Evolutionary conservation across 2,329 filamentous ascomycete genomes (phyloP), one percentile per base, ranked within the genome.

Genomic region (Orbilia ellipsospora): DNA sequence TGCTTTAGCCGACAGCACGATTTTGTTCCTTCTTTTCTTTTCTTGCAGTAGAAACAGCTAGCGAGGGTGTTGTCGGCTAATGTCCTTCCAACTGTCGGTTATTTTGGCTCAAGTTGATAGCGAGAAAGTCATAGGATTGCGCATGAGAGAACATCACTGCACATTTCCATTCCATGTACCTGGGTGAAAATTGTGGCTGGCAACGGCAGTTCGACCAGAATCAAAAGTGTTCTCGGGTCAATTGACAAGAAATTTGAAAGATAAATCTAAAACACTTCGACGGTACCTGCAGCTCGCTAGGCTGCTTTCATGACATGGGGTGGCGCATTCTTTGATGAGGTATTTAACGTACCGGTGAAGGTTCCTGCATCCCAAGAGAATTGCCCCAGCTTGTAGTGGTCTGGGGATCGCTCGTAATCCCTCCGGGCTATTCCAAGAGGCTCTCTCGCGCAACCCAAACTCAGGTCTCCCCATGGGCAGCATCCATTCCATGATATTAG

Each of bases 281-380:
- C 54, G 70, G 70, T 75, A 75, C 72, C 72, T 75, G 72, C 72
- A 75, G 72, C 72, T 75, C 72, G 72, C 72, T 61, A 75, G 64
- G 48, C 50, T 42, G 44, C 44, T 68, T 16, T n/a, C 44, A 16
- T 42, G 26, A 42, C 28, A 57, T 4, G 44, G 50, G 40, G 55
- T 51, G 18, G 48, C 45, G 16, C 31, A 42, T 36, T 44, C 6
- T 44, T 42, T 18, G 18, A 26, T 74, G 70, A 75, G 70, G 70
- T 59, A 75, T 75, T 74, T 75, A 75, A 68, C 42, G 40, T 57
- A 13, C 23, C 42, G 45, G 31, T 31, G 60, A 40, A 28, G 66
- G 57, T 48, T 36, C 60, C 26, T 42, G 31, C 57, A 42, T 56
- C 28, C 31, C 31, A 36, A 36, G 5, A 36, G 10, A 36, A 36